phyloP scores from a whole-genome alignment of 805 yeast genomes.

The Pichia manshurica region DNA sequence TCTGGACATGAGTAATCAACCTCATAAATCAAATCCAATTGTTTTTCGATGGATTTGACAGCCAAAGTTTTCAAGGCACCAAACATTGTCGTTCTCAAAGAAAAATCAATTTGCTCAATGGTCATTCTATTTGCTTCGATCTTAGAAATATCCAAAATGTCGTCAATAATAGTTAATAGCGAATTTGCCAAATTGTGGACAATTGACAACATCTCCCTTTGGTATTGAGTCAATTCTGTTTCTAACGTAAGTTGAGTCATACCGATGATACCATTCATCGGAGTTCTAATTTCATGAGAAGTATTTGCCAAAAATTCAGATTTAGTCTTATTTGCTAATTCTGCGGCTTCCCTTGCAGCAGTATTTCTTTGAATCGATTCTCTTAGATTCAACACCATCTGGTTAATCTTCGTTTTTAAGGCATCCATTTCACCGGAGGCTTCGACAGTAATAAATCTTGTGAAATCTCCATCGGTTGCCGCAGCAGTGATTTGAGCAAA shows the following conservation, averaged over 20 bases:
- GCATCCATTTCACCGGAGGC: conserved; percentile 89
- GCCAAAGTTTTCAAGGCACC: conserved; percentile 87
- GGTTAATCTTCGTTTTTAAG: conserved; percentile 58
- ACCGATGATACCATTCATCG: conserved; percentile 89
- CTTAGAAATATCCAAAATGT: conserved; percentile 85
- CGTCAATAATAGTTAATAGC: conserved; percentile 79
- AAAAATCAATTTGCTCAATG: conserved; percentile 81
- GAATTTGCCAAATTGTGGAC: conserved; percentile 87
- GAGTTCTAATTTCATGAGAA: conserved; percentile 85
- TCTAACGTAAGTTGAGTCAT: conserved; percentile 88
- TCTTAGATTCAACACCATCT: conserved; percentile 80
- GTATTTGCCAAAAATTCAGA: conserved; percentile 87
- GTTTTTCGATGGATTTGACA: conserved; percentile 84
- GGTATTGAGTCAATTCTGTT: conserved; percentile 85
- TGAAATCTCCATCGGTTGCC: conserved; percentile 90
- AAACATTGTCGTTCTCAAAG: conserved; percentile 79
- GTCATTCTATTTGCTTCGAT: conserved; percentile 94
- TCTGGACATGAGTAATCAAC: conserved; percentile 87
- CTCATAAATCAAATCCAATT: conserved; percentile 70
- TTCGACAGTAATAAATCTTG: conserved; percentile 84
- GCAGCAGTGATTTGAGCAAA: conserved; percentile 93
- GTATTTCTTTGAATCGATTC: conserved; percentile 89
- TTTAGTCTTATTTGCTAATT: conserved; percentile 80
- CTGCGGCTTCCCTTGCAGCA: conserved; percentile 93
- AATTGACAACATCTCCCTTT: conserved; percentile 84